phyloP scores from a whole-genome alignment of 2,329 filamentous ascomycete species.

The Diaporthe sp. region DNA sequence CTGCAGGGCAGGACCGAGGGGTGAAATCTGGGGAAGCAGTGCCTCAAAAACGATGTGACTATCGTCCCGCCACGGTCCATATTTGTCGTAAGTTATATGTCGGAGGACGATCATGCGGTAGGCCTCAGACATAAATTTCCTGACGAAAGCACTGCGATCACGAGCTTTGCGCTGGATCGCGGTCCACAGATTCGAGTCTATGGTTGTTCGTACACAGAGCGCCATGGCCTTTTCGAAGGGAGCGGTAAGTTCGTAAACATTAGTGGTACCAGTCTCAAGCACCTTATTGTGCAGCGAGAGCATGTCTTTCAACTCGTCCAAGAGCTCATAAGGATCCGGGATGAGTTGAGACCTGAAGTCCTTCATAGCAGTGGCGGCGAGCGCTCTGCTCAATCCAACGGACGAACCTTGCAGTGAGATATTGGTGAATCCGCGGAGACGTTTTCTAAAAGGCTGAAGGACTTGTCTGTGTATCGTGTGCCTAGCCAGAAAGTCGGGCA shows the following conservation, averaged over 20 bases:
- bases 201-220: no score
- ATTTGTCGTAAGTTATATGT: no score
- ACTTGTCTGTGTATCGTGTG: background rate
- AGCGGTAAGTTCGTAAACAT: fast-evolving
- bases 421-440: background rate
- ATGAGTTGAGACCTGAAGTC: background rate
- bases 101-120: background rate
- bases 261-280: fast-evolving
- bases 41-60: no score
- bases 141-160: background rate
- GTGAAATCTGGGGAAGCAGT: no score
- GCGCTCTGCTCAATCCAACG: background rate
- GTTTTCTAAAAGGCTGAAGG: background rate
- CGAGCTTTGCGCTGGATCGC: background rate
- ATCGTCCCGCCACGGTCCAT: no score
- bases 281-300: no score
- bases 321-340: background rate
- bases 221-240: background rate
- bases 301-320: background rate
- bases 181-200: no score
- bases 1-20: background rate
- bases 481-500: background rate
- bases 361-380: background rate
- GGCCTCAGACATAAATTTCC: background rate
- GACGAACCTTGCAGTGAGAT: background rate